A percentile compares a stretch with the other conserved stretches of the same genome.
Conservation (phyloP, 2,329 filamentous ascomycete species). For the Proliferodiscus dingleyae region DNA sequence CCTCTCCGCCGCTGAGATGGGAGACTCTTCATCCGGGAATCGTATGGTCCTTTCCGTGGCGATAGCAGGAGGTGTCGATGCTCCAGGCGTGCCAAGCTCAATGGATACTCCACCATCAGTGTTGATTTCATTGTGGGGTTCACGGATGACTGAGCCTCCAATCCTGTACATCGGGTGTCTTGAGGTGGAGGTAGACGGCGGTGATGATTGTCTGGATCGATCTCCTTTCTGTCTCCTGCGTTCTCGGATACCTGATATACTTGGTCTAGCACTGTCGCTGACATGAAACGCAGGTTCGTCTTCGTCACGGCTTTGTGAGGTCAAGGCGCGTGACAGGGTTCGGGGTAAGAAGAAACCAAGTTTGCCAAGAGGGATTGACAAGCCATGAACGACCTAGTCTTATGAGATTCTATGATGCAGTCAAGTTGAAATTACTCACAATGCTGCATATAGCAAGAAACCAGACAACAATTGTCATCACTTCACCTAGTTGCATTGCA, state of each 20-base stretch:
- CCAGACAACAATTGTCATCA: constrained; percentile 73
- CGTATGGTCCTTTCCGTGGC: constrained; percentile 36
- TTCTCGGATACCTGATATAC: constrained; percentile 16
- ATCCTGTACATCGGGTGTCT: constrained; percentile 35
- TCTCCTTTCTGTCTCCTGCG: constrained; percentile 7
- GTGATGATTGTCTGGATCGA: constrained; percentile 12
- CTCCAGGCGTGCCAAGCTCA: constrained; percentile 1
- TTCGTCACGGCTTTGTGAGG: constrained; percentile 18
- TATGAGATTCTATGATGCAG: background rate
- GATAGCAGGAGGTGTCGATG: constrained; percentile 14
- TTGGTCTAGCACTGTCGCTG: constrained; percentile 10
- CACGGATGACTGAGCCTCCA: constrained; percentile 33
- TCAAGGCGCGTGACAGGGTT: constrained; percentile 47
- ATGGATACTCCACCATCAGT: background rate
- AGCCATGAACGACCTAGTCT: constrained; percentile 67
- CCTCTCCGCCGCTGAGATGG: background rate
- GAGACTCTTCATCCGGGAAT: constrained; percentile 38
- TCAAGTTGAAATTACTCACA: constrained; percentile 43
- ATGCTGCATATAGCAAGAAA: constrained; percentile 81
- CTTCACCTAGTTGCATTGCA: constrained; percentile 59
- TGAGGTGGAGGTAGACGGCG: constrained; percentile 10
- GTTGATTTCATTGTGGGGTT: background rate
- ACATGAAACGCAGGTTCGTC: constrained; percentile 13
- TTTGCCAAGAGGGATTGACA: constrained; percentile 74
- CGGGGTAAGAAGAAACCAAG: constrained; percentile 55